phyloP scores from a whole-genome alignment of 1,284 basidiomycete species.

The Thelephora terrestris region DNA sequence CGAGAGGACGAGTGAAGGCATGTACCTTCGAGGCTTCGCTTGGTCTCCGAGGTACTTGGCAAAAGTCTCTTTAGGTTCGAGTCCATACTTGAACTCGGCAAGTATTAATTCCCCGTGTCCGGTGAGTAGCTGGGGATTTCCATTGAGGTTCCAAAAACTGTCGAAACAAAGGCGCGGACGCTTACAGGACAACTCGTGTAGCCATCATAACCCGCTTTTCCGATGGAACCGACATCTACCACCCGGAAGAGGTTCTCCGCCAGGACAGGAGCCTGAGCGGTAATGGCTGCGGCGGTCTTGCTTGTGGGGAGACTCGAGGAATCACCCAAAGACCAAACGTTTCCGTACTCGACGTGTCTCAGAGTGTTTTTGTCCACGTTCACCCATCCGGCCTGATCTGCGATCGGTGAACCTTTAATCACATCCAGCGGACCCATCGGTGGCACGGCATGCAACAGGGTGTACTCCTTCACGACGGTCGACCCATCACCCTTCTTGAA shows the following conservation, averaged over 20 bases:
- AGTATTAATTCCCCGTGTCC: constrained; percentile 83
- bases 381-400: constrained; percentile 82
- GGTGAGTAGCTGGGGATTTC: constrained; percentile 53
- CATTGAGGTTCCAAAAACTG: constrained; percentile 1
- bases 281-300: constrained; percentile 94
- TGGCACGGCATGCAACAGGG: constrained; percentile 81
- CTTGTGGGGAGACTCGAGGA: constrained; percentile 87
- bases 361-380: constrained; percentile 76
- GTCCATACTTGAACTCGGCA: constrained; percentile 86
- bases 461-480: constrained; percentile 66
- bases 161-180: constrained; percentile 6
- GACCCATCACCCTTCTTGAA: constrained; percentile 67
- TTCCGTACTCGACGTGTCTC: constrained; percentile 70
- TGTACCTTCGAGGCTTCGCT: constrained; percentile 49
- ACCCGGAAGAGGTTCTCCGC: constrained; percentile 80
- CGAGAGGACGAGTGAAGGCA: constrained; percentile 6
- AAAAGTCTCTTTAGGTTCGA: constrained; percentile 83
- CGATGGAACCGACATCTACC: constrained; percentile 62
- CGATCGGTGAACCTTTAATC: constrained; percentile 72
- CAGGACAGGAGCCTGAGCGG: constrained; percentile 86
- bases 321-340: constrained; percentile 89
- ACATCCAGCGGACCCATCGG: constrained; percentile 85
- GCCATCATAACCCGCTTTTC: constrained; percentile 65
- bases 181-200: constrained; percentile 79
- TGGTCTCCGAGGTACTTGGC: constrained; percentile 60